Percentiles rank a stretch among this genome's conserved stretches.
Conservation (phyloP, 108 stramenopile genomes). For the Stephanodiscus minutulus region DNA sequence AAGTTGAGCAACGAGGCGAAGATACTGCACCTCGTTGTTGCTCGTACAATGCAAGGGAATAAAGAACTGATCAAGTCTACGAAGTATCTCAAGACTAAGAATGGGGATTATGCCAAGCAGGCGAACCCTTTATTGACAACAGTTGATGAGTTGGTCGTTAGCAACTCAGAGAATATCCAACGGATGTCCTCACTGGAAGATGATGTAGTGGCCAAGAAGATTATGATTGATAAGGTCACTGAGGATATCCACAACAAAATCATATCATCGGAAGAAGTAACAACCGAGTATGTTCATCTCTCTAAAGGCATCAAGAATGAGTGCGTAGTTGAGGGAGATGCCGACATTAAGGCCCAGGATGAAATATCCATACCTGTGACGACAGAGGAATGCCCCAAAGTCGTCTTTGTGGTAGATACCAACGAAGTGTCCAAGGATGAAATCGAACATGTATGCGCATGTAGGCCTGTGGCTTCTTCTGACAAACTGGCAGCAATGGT, state of each 20-base stretch:
- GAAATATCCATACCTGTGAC: not conserved
- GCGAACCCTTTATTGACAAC: not conserved
- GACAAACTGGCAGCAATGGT: not conserved
- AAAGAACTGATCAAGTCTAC: not conserved
- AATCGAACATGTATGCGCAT: too few species aligned
- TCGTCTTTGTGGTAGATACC: not conserved
- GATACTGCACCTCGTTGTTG: not conserved
- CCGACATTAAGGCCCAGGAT: not conserved
- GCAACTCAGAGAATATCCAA: not conserved
- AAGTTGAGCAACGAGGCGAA: not conserved
- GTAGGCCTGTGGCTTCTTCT: not conserved
- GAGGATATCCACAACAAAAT: not conserved
- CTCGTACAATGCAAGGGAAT: not conserved
- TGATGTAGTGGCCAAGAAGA: not conserved
- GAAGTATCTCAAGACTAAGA: not conserved
- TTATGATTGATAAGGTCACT: not conserved
- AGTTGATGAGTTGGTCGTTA: not conserved
- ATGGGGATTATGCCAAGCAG: not conserved
- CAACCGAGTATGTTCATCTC: too few species aligned
- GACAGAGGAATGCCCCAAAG: not conserved
- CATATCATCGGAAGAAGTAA: not conserved
- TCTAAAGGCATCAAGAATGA: not conserved
- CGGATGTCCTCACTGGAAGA: not conserved
- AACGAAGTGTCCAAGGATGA: not conserved
- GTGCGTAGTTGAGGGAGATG: not conserved